Percentiles rank a stretch among this genome's conserved stretches.
phyloP scores from a whole-genome alignment of 2,329 filamentous ascomycete genomes.

The Apiospora phragmitis region DNA sequence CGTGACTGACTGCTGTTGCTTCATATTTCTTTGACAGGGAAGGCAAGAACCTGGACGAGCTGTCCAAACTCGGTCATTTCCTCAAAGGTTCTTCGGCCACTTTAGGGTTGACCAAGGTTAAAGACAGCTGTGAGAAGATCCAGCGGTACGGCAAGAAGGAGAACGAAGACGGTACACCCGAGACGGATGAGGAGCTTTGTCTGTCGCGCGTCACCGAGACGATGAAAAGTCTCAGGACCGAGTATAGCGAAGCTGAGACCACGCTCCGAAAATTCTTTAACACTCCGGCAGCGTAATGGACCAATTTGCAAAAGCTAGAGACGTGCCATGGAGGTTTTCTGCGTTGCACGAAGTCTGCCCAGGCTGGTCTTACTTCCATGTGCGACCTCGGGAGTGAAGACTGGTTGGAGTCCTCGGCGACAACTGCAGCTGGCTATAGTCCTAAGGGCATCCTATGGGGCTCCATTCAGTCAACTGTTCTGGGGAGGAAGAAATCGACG shows the following conservation, averaged over 20 bases:
- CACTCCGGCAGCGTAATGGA: conserved; percentile 14
- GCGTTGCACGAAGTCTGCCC: background rate
- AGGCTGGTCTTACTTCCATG: background rate
- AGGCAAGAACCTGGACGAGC: conserved; percentile 66
- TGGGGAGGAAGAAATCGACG: conserved; percentile 2
- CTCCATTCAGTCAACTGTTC: conserved; percentile 1
- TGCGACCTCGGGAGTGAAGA: background rate
- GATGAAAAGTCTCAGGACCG: conserved; percentile 70
- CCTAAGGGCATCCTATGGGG: background rate
- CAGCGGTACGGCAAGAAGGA: conserved; percentile 86
- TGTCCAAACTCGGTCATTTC: conserved; percentile 90
- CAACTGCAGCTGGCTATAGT: background rate
- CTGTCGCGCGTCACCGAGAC: conserved; percentile 70
- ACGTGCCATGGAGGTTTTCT: background rate
- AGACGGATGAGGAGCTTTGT: conserved; percentile 67
- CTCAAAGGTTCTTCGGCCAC: conserved; percentile 97
- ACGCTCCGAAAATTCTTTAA: conserved; percentile 71
- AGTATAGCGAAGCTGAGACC: conserved; percentile 73
- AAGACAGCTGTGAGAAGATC: conserved; percentile 94
- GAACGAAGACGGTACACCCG: conserved; percentile 71
- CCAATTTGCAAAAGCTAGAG: background rate
- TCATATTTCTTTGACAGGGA: conserved; percentile 49
- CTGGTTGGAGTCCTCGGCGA: background rate
- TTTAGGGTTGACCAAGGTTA: conserved; percentile 85
- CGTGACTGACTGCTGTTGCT: conserved; percentile 13